These are phyloP conservation scores for Rhododendron griersonianum DNA, from an alignment of 148 eudicot species.

Conservation along the genomic window DNA sequence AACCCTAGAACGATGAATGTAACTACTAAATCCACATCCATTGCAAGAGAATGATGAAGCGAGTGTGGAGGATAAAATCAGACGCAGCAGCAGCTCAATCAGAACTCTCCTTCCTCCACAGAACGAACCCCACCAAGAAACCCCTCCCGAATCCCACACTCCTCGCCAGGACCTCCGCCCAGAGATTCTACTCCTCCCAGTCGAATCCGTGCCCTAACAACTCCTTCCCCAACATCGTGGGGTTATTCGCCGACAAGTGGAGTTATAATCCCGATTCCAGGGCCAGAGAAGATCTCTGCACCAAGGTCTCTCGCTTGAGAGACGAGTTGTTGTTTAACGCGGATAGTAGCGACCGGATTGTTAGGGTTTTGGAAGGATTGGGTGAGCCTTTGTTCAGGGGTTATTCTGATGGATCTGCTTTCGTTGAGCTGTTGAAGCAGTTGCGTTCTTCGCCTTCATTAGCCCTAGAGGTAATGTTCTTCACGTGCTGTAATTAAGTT, in stretches of 20 bases:
- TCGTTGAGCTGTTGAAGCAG: constrained; percentile 57
- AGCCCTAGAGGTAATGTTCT: constrained; percentile 45
- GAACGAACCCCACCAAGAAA: constrained; percentile 8
- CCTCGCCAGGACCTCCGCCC: neutral
- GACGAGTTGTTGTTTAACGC: constrained; percentile 32
- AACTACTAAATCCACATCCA: neutral
- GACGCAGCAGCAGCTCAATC: constrained; percentile 15
- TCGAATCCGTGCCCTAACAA: neutral
- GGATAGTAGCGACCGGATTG: constrained; percentile 19
- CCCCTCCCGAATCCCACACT: neutral
- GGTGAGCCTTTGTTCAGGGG: constrained; percentile 39
- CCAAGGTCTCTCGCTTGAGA: constrained; percentile 33
- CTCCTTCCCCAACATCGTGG: neutral
- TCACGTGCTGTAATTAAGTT: neutral
- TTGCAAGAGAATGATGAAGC: constrained; percentile 15
- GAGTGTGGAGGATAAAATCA: constrained; percentile 22
- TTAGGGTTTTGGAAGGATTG: constrained; percentile 35
- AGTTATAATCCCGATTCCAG: neutral
- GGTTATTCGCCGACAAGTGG: constrained; percentile 20
- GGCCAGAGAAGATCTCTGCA: constrained; percentile 12
- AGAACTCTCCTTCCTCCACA: constrained; percentile 5
- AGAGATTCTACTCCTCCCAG: neutral
- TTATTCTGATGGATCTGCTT: constrained; percentile 46
- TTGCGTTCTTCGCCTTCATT: constrained; percentile 30
- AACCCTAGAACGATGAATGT: neutral